Base-by-base conservation (phyloP, 2,329 filamentous ascomycete genomes). In the Colletotrichum karsti region DNA sequence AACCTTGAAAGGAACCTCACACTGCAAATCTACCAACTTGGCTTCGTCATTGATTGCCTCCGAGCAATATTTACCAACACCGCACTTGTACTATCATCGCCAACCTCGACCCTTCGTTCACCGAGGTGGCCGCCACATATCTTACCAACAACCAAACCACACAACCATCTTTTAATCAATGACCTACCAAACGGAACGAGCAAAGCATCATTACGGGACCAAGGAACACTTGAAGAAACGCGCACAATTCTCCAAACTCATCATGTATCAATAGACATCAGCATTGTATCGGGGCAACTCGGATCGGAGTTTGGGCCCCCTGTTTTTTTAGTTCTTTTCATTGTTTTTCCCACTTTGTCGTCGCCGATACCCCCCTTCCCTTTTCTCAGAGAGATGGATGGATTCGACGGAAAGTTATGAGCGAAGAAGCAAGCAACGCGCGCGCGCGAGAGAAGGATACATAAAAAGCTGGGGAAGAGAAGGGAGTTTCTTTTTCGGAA, bases 281-380 rank as follows among this genome's bases (percentile, higher is more conserved):
- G 58, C 51, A 57, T 51, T 67, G 50, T 51, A 33, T 20, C 22
- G 33, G 57, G 57, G 24, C 35, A 22, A 28, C 41, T 58, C 28
- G 28, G 15, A 18, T n/a, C 7, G 10, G 48, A 54, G 20, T 26
- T 10, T 6, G 18, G 28, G 15, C 41, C 41, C 20, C 28, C 46
- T 37, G 20, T n/a, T 24, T 13, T 33, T 33, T 53, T 44, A n/a
- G n/a, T 46, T 22, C 5, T 33, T 24, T 39, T 56, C 53, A 28
- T 53, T n/a, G n/a, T n/a, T n/a, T n/a, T 63, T 55, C 41, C 37
- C 44, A 63, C 65, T 68, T 66, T 67, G 66, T 67, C 63, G 67
- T 69, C 67, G 67, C 67, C 56, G 67, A 69, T 69, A 69, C 67
- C 67, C 67, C 66, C 62, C 62, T 69, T 66, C 55, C 61, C 66